These are phyloP conservation scores for Prunus yedoensis DNA, from an alignment of 331 rosid genomes.

Conservation along the genomic window DNA sequence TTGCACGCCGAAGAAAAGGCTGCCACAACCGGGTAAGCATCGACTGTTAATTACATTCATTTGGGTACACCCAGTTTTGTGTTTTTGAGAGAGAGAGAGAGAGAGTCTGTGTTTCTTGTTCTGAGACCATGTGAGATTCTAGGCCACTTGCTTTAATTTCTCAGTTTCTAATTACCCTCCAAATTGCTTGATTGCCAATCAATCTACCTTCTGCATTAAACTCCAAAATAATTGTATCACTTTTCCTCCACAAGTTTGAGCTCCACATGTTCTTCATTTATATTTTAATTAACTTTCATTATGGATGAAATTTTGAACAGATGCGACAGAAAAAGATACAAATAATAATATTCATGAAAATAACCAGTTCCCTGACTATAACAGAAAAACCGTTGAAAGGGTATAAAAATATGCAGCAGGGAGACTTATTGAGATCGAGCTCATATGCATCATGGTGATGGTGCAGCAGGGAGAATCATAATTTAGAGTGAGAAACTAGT, in stretches of 20 bases:
- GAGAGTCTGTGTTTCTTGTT: slow-evolving; percentile 12
- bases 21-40: slow-evolving; percentile 31
- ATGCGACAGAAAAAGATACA: background rate
- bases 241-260: no score
- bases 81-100: background rate
- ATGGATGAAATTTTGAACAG: background rate
- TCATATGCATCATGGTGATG: no score
- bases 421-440: background rate
- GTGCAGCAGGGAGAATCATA: background rate
- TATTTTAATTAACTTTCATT: background rate
- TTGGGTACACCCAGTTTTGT: background rate
- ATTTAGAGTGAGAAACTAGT: background rate
- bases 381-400: slow-evolving; percentile 12
- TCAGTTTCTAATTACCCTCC: background rate
- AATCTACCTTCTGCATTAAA: background rate
- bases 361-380: background rate
- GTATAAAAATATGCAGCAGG: background rate
- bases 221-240: background rate
- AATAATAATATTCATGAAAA: slow-evolving; percentile 4
- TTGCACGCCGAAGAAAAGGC: slow-evolving; percentile 61
- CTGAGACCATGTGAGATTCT: slow-evolving; percentile 14
- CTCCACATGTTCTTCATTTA: no score
- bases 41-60: slow-evolving; percentile 9
- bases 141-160: background rate
- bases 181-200: background rate